These are phyloP conservation scores for Fusarium pseudonygamai DNA, from an alignment of 2,329 filamentous ascomycete genomes.

Conservation along the genomic window DNA sequence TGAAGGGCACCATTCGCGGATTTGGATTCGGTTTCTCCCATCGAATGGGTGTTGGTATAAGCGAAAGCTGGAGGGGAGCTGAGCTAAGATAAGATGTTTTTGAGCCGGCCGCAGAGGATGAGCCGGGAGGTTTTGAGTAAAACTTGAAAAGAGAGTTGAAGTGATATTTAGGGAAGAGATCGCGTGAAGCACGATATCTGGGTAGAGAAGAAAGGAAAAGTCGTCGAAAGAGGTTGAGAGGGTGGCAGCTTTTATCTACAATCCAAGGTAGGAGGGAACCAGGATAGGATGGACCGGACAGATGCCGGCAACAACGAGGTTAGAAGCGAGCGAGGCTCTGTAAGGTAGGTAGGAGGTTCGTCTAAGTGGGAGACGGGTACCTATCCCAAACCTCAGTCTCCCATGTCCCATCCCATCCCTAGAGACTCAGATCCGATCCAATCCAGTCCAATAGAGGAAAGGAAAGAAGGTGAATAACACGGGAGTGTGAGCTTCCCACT, in stretches of 20 bases:
- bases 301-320: conserved; percentile 13
- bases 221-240: conserved; percentile 10
- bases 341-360: neutral
- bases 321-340: conserved; percentile 25
- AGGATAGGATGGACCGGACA: conserved; percentile 23
- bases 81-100: neutral
- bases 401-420: neutral
- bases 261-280: conserved; percentile 7
- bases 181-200: conserved; percentile 36
- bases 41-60: conserved; percentile 50
- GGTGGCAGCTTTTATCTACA: conserved; percentile 37
- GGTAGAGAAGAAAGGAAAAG: conserved; percentile 23
- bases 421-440: neutral
- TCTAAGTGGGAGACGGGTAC: conserved; percentile 4
- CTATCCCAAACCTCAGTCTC: conserved; percentile 23
- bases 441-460: neutral
- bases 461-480: conserved; percentile 13
- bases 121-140: conserved; percentile 15
- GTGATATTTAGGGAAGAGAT: conserved; percentile 22
- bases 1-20: conserved; percentile 55
- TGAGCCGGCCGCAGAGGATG: conserved; percentile 11
- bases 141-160: neutral
- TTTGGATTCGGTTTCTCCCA: conserved; percentile 52
- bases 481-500: conserved; percentile 17
- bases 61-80: conserved; percentile 26